Evolutionary conservation across 1,139 yeast genomes (phyloP), one percentile per base, ranked within the genome.

Genomic region (Candida tetrigidarum): DNA sequence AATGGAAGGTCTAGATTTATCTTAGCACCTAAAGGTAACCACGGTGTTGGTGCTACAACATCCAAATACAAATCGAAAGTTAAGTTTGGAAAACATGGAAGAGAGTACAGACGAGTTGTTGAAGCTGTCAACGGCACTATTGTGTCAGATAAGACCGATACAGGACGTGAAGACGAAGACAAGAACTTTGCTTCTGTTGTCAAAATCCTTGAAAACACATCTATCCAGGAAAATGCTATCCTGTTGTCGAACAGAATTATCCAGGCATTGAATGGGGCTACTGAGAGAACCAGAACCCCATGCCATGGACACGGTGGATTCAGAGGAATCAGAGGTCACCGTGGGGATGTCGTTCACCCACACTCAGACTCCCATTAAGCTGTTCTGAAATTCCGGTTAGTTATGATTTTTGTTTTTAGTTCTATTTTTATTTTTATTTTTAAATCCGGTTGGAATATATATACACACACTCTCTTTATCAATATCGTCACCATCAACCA

Each of bases 1-100:
- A 62, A 66, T 48, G 87, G 86, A 27, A 67, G 80, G 1, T 79
- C 86, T 0, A 51, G 52, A 5, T 81, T 66, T 51, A 63, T 70
- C 2, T 45, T 80, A 3, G 60, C 80, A 2, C 73, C 78, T 11
- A 48, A 54, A 8, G 84, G 85, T 1, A 81, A 81, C 53, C 67
- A 71, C 53, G 87, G 86, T 0, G 51, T 55, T 36, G 86, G 84
- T 2, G 52, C 64, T 2, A 57, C 66, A 36, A 54, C 52, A 2
- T 68, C 81, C 14, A 69, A 69, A 47, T 78, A 68, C 60, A 66
- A 60, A 44, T 60, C 62, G 3, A 60, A 62, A 3, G 59, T 69
- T 14, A 53, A 52, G 10, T 47, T 48, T 48, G 46, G 49, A 29
- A 41, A 39, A 37, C 64, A 65, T 8, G 47, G 56, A 2, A 55